Conservation (phyloP, 768 basidiomycete species). For the Naganishia friedmannii region DNA sequence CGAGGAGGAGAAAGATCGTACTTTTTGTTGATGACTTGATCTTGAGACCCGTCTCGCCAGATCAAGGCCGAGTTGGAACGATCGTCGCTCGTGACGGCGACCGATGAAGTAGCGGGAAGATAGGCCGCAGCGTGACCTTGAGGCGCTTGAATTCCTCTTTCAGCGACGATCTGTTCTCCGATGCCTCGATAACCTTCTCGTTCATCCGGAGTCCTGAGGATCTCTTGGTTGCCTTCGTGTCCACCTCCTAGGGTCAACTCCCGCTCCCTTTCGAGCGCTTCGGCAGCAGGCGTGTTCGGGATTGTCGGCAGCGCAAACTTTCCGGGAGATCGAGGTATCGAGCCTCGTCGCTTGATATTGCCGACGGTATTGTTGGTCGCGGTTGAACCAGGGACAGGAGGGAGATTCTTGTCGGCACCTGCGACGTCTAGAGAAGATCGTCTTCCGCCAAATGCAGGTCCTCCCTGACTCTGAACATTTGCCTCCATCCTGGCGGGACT, state of each 20-base stretch:
- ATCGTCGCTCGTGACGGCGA: slow-evolving; percentile 9
- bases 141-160: slow-evolving; percentile 6
- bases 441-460: neutral
- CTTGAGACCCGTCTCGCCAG: slow-evolving; percentile 20
- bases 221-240: slow-evolving; percentile 7
- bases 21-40: slow-evolving; percentile 4
- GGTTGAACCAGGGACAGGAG: slow-evolving; percentile 22
- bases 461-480: neutral
- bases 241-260: slow-evolving; percentile 15
- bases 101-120: slow-evolving; percentile 3
- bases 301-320: slow-evolving; percentile 30
- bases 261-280: slow-evolving; percentile 17
- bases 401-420: slow-evolving; percentile 20
- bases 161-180: slow-evolving; percentile 1
- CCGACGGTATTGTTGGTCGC: neutral
- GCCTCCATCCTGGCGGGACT: neutral
- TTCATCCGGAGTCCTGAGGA: neutral
- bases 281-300: slow-evolving; percentile 18
- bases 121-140: slow-evolving; percentile 9
- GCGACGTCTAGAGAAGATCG: slow-evolving; percentile 6
- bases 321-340: slow-evolving; percentile 28
- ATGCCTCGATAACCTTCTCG: slow-evolving; percentile 1
- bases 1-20: slow-evolving; percentile 24
- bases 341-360: slow-evolving; percentile 14
- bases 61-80: slow-evolving; percentile 12